These are phyloP conservation scores for Eucalyptus erythrocorys DNA, from an alignment of 345 rosid species.

Conservation along the genomic window DNA sequence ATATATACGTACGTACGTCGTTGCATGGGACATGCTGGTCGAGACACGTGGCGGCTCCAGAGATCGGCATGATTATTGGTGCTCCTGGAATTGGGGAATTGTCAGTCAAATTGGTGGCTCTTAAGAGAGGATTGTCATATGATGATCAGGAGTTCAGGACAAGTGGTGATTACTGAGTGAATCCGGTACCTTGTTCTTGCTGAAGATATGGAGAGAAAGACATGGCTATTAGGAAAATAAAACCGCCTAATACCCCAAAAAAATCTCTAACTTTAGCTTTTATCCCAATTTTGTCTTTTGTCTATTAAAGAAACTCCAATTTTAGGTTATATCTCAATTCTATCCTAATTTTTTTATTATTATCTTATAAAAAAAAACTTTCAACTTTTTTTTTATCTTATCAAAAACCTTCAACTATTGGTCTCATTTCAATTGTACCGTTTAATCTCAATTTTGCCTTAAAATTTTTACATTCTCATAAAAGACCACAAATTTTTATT, in stretches of 20 bases:
- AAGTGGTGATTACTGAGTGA: neutral
- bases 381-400: neutral
- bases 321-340: no score
- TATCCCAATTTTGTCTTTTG: no score
- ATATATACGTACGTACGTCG: neutral
- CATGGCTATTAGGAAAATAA: neutral
- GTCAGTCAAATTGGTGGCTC: neutral
- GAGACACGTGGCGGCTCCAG: neutral
- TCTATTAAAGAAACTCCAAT: neutral
- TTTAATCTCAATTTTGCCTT: neutral
- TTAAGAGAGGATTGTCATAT: neutral
- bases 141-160: neutral
- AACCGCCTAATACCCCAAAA: neutral
- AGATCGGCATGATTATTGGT: neutral
- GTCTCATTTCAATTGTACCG: no score
- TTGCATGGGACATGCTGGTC: neutral
- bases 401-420: no score
- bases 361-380: no score
- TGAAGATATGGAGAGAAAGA: neutral
- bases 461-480: no score
- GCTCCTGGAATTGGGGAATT: neutral
- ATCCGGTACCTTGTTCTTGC: neutral
- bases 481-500: no score
- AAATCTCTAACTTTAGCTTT: neutral
- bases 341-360: rapidly evolving